phyloP scores from a whole-genome alignment of 768 basidiomycete species.

The Dioszegia hungarica region DNA sequence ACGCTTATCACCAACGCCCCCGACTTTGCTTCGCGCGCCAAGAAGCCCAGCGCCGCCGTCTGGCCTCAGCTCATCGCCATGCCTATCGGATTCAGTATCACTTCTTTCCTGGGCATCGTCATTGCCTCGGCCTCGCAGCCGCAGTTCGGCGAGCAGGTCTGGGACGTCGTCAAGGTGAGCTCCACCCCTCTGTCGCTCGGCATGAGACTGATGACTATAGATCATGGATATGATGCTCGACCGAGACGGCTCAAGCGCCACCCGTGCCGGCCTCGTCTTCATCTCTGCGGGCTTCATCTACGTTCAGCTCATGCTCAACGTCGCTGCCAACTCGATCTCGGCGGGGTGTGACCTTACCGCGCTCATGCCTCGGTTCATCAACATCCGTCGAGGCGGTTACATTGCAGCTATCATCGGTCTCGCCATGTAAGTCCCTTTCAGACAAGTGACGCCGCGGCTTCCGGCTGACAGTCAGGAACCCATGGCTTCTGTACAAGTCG shows the following conservation, averaged over 20 bases:
- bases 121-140: slow-evolving; percentile 71
- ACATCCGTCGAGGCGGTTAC: slow-evolving; percentile 79
- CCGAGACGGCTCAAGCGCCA: slow-evolving; percentile 59
- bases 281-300: slow-evolving; percentile 63
- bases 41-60: slow-evolving; percentile 32
- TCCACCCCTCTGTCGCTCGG: neutral
- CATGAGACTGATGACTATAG: slow-evolving; percentile 14
- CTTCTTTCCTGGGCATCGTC: slow-evolving; percentile 74
- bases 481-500: slow-evolving; percentile 62
- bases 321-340: slow-evolving; percentile 72
- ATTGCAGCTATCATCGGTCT: slow-evolving; percentile 72
- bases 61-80: slow-evolving; percentile 57
- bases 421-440: slow-evolving; percentile 54
- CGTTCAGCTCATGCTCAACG: slow-evolving; percentile 56
- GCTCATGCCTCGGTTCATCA: slow-evolving; percentile 70
- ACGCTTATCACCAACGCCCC: slow-evolving; percentile 38
- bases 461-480: slow-evolving; percentile 39
- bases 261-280: slow-evolving; percentile 65
- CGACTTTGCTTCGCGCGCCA: slow-evolving; percentile 37
- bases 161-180: slow-evolving; percentile 65
- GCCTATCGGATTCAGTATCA: slow-evolving; percentile 67
- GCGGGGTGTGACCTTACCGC: slow-evolving; percentile 80
- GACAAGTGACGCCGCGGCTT: neutral
- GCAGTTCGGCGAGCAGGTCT: slow-evolving; percentile 71
- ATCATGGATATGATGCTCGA: slow-evolving; percentile 66